Evolutionary conservation across 2,329 filamentous ascomycete genomes (phyloP).

Genomic region (Alternaria brassicicola): DNA sequence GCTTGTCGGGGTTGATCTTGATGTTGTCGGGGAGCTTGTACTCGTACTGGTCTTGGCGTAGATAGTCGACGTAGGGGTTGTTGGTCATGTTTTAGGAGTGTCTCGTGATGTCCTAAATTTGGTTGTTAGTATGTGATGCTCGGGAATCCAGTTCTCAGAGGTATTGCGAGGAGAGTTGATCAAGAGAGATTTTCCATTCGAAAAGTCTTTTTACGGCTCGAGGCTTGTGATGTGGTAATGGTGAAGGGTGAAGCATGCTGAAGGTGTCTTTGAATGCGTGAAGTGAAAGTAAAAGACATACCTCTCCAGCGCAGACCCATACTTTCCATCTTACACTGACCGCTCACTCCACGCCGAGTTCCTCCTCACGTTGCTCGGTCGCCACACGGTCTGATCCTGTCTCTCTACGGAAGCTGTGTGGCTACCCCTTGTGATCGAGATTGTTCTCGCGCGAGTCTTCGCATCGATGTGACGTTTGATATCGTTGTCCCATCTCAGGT

Average conservation of each 20-base stretch:
- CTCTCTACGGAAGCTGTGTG: not conserved
- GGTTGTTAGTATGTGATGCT: not conserved
- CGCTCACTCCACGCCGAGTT: conserved; percentile 1
- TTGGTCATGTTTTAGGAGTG: not conserved
- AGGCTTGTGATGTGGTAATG: not conserved
- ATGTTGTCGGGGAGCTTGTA: not conserved
- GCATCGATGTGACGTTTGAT: conserved; percentile 13
- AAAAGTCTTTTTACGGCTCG: not conserved
- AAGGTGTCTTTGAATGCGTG: not conserved
- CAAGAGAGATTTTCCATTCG: not conserved
- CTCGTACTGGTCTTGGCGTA: not conserved
- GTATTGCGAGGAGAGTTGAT: not conserved
- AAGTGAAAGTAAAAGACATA: conserved; percentile 3
- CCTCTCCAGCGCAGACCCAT: not conserved
- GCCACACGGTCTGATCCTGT: conserved; percentile 1
- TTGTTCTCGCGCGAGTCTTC: conserved; percentile 12
- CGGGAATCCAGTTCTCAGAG: not conserved
- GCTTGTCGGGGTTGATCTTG: not conserved
- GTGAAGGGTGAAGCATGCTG: not conserved
- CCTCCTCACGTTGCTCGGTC: not conserved
- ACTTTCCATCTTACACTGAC: not conserved
- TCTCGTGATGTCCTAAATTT: not conserved
- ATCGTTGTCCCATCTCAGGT: conserved; percentile 11
- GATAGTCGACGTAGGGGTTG: not conserved
- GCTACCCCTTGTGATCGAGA: conserved; percentile 1